phyloP scores from a whole-genome alignment of 768 basidiomycete species.

The Pleurotus salmoneostramineus region DNA sequence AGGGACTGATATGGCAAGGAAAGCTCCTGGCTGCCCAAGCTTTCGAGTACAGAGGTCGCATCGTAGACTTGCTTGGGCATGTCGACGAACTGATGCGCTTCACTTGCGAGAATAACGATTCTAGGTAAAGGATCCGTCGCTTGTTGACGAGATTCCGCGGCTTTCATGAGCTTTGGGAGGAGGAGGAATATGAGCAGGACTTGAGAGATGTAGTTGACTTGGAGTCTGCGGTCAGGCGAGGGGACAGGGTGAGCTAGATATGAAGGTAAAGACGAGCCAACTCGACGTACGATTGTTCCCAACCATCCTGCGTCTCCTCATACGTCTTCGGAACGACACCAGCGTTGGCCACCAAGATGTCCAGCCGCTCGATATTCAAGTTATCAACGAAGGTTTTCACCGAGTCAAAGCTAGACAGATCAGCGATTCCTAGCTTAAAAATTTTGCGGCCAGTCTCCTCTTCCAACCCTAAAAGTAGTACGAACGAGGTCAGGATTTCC shows the following conservation, averaged over 20 bases:
- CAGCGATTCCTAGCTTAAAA: slow-evolving; percentile 35
- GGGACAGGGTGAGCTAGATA: background rate
- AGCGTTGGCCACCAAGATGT: slow-evolving; percentile 45
- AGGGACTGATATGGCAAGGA: slow-evolving; percentile 12
- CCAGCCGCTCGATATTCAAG: slow-evolving; percentile 30
- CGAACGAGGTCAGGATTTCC: slow-evolving; percentile 7
- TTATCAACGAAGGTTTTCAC: slow-evolving; percentile 33
- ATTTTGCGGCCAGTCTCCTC: slow-evolving; percentile 27
- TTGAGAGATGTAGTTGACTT: slow-evolving; percentile 42
- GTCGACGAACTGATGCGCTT: slow-evolving; percentile 27
- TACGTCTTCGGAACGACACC: slow-evolving; percentile 16
- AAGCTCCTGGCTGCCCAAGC: slow-evolving; percentile 26
- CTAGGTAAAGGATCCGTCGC: slow-evolving; percentile 21
- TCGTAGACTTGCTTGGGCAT: slow-evolving; percentile 21
- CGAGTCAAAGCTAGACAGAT: slow-evolving; percentile 36
- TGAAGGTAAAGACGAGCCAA: background rate
- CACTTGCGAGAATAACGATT: slow-evolving; percentile 41
- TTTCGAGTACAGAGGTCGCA: slow-evolving; percentile 22
- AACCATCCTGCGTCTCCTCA: slow-evolving; percentile 34
- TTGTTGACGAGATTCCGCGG: slow-evolving; percentile 22
- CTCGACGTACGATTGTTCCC: slow-evolving; percentile 37
- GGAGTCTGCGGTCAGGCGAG: slow-evolving; percentile 27
- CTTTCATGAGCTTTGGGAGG: slow-evolving; percentile 36
- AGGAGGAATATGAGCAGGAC: slow-evolving; percentile 37
- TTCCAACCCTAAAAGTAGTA: slow-evolving; percentile 17